phyloP scores from a whole-genome alignment of 192 early-diverging fungal species.

The Backusella liffmaniae region DNA sequence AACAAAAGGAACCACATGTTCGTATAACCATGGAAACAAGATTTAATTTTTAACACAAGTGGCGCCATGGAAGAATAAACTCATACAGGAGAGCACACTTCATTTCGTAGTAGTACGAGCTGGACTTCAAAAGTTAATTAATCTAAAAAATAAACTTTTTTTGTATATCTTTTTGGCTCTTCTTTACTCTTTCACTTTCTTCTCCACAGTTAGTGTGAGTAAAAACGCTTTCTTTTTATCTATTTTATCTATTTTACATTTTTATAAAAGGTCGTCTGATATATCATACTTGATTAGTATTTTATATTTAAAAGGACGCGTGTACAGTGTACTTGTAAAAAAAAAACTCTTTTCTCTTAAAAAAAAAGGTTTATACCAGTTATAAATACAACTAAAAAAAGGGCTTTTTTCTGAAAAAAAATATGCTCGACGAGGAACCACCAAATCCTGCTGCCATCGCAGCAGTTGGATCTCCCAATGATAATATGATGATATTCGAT shows the following conservation, averaged over 20 bases:
- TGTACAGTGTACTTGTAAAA: background rate
- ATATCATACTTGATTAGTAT: background rate
- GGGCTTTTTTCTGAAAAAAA: background rate
- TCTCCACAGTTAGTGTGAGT: constrained; percentile 1
- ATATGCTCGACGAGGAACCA: constrained; percentile 33
- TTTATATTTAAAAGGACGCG: background rate
- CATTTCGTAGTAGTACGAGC: background rate
- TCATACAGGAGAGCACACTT: background rate
- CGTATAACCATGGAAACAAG: no score
- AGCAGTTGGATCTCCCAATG: constrained; percentile 10
- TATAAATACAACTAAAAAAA: background rate
- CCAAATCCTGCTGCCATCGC: constrained; percentile 8
- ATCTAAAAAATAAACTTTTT: background rate
- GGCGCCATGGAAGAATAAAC: no score
- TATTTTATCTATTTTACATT: background rate
- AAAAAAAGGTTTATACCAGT: background rate
- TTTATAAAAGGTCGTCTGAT: background rate
- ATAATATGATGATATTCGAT: constrained; percentile 45
- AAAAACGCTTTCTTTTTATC: constrained; percentile 5
- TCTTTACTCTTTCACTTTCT: background rate
- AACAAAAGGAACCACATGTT: no score
- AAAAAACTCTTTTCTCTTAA: background rate
- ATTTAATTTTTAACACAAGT: no score
- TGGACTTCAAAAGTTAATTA: background rate
- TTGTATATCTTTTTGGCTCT: background rate